A percentile compares a stretch with the other conserved stretches of the same genome.
Conservation (phyloP, 768 basidiomycete species). For the Epithele typhae region DNA sequence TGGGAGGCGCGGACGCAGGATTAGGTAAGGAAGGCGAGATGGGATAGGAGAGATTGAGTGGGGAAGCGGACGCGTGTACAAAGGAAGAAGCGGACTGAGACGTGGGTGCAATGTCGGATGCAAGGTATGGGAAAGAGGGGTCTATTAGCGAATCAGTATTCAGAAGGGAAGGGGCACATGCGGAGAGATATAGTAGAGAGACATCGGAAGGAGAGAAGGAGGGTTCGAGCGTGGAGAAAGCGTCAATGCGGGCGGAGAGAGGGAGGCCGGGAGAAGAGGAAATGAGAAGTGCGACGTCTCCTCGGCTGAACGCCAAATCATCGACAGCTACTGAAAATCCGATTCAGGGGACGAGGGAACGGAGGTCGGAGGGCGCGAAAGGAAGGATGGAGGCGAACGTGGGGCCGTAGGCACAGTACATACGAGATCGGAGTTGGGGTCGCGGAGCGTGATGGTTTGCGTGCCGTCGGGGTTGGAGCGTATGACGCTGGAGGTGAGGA, state of each 20-base stretch:
- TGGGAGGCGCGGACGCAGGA: too few species aligned
- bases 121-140: conserved; percentile 3
- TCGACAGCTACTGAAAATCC: conserved; percentile 13
- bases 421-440: conserved; percentile 3
- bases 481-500: conserved; percentile 2
- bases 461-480: background rate
- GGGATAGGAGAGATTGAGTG: too few species aligned
- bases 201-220: background rate
- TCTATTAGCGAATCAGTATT: conserved; percentile 2
- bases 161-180: conserved; percentile 1
- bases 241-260: conserved; percentile 1
- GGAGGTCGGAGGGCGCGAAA: background rate
- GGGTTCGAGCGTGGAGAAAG: background rate
- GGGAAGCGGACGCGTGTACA: background rate
- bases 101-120: background rate
- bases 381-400: background rate
- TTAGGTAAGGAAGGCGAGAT: background rate
- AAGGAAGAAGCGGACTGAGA: background rate
- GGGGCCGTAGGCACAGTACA: conserved; percentile 1
- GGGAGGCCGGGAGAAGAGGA: background rate
- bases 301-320: conserved; percentile 9
- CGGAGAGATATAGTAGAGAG: conserved; percentile 4
- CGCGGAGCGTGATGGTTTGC: conserved; percentile 4
- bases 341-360: background rate
- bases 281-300: conserved; percentile 8